Base-by-base conservation (phyloP, 179 eudicot species). In the Heliamphora pulchella region DNA sequence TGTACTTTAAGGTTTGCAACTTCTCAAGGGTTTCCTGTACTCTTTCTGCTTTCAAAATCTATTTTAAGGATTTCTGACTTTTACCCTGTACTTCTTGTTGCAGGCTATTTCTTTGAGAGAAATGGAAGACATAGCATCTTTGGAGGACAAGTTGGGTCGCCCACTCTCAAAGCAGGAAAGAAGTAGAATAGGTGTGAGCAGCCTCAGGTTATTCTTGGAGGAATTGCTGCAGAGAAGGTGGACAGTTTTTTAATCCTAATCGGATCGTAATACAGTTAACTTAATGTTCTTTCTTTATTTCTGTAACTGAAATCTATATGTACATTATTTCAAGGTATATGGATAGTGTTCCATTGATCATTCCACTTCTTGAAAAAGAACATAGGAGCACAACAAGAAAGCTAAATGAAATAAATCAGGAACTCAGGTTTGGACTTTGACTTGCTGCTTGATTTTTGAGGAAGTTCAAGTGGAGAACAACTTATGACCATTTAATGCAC, bases 301-400 rank as follows among this genome's bases (percentile, higher is more conserved):
- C 59, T 43, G n/a, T 54, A 68, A 20, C 79, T 67, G 64, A 71
- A 46, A 76, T 53, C 62, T 82, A 22, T 54, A 57, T 48, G 68
- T 47, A 51, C 63, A 57, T 70, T 66, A 20, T 75, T 78, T 72
- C 67, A 83, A 95, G 99, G 91, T 96, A 94, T 76, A 91, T 96
- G 88, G 94, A 94, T 62, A 96, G 92, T 74, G 94, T 96, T 83
- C 98, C 99, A 39, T 77, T 88, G 85, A 90, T 96, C 83, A 92
- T 96, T 86, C 98, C 99, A 53, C 96, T 96, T 84, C 99, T 96
- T 75, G 99, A 96, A 80, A 96, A 90, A 82, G 98, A 96, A 86
- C 84, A 89, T 76, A 88, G 98, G 17, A 84, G 88, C 82, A 82
- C 93, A 69, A 89, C 85, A 22, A 87, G 91, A 79, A 94, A 84